A percentile compares a stretch with the other conserved stretches of the same genome.
Evolutionary conservation across 192 early-diverging fungal species (phyloP).

Genomic region (Mortierella alpina): DNA sequence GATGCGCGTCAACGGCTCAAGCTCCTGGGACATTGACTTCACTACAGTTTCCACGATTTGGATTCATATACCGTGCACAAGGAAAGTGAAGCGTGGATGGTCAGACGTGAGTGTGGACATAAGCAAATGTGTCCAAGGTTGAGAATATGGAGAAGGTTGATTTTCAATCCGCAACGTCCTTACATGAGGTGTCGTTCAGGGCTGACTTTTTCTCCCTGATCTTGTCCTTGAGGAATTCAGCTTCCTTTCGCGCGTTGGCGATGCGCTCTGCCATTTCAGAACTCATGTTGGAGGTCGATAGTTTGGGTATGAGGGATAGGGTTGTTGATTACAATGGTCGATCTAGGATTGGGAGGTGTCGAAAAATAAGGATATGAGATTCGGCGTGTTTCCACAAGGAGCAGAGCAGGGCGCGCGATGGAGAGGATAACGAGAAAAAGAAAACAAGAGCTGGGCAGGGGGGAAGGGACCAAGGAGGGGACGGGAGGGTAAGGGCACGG

Average conservation of each 20-base stretch:
- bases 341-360: too few species aligned
- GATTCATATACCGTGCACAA: too few species aligned
- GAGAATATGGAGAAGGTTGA: neutral
- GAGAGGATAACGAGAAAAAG: neutral
- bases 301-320: neutral
- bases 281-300: constrained; percentile 24
- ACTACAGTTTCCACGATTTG: constrained; percentile 64
- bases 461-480: neutral
- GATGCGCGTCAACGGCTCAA: constrained; percentile 92
- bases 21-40: constrained; percentile 83
- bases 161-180: constrained; percentile 19
- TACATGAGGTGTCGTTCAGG: constrained; percentile 96
- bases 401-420: too few species aligned
- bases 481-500: neutral
- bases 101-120: too few species aligned
- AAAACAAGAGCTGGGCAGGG: neutral
- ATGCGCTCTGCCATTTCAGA: constrained; percentile 91
- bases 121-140: neutral
- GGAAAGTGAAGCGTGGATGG: neutral
- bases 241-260: constrained; percentile 90
- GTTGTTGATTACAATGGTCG: too few species aligned
- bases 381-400: too few species aligned
- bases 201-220: constrained; percentile 95
- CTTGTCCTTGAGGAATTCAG: constrained; percentile 95
- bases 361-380: neutral